Percentiles rank a stretch among this genome's conserved stretches.
phyloP scores from a whole-genome alignment of 2,329 filamentous ascomycete genomes.

The Diaporthe velutina region DNA sequence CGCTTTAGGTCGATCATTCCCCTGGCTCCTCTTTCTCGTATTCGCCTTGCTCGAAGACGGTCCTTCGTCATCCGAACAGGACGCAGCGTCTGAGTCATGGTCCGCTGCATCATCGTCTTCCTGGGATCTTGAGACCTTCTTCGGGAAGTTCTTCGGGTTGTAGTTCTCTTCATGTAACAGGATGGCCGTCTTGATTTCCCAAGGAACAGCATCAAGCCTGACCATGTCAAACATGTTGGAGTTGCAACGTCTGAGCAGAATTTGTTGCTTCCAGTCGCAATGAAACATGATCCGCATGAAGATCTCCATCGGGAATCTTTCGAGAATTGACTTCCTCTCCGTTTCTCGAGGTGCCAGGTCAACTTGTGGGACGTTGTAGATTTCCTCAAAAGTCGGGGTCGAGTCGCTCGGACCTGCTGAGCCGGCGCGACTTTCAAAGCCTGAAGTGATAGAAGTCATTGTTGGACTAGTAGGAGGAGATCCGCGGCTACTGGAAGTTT shows the following conservation, averaged over 20 bases:
- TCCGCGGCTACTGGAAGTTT: not conserved
- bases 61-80: not conserved
- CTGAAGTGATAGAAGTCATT: conserved; percentile 5
- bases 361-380: conserved; percentile 26
- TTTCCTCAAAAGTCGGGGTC: conserved; percentile 28
- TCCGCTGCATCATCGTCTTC: not conserved
- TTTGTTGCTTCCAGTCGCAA: conserved; percentile 30
- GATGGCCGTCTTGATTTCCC: conserved; percentile 32
- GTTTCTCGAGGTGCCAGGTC: conserved; percentile 12
- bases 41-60: not conserved
- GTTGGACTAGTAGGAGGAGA: conserved; percentile 31
- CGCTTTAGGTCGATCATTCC: not conserved
- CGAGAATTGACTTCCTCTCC: conserved; percentile 18
- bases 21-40: not conserved
- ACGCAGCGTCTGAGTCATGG: not conserved
- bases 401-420: not conserved
- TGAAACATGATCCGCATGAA: conserved; percentile 40
- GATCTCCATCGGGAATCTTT: conserved; percentile 31
- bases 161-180: conserved; percentile 33
- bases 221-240: conserved; percentile 30
- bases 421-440: not conserved
- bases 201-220: conserved; percentile 35
- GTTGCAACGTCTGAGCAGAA: conserved; percentile 33
- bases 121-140: conserved; percentile 5
- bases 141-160: conserved; percentile 32